phyloP scores from a whole-genome alignment of 306 rosid species.

The Prunus kanzakura region DNA sequence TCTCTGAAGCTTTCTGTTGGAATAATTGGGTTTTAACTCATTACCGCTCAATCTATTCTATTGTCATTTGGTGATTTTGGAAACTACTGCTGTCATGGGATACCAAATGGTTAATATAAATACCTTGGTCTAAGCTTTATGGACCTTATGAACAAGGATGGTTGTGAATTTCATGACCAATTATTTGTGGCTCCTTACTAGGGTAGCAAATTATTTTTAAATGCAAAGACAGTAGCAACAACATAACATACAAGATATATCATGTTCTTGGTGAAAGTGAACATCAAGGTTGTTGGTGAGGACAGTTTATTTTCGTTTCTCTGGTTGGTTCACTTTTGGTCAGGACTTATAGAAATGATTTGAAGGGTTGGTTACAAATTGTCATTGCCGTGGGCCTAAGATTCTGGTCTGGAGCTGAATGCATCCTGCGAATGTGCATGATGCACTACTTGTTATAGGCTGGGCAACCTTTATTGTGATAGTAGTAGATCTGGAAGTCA shows the following conservation, averaged over 20 bases:
- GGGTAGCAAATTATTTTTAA: background rate
- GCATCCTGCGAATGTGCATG: background rate
- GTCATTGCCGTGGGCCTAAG: background rate
- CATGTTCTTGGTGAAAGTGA: background rate
- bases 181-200: background rate
- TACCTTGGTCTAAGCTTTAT: background rate
- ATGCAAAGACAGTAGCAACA: background rate
- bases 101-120: background rate
- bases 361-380: background rate
- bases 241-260: background rate
- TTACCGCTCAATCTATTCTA: too few species aligned
- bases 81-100: background rate
- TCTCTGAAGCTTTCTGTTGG: background rate
- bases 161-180: background rate
- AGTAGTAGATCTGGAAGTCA: background rate
- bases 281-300: background rate
- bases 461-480: background rate
- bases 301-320: background rate
- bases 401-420: constrained; percentile 3
- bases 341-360: background rate
- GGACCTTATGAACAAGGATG: background rate
- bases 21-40: background rate
- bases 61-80: background rate
- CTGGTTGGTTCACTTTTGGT: background rate
- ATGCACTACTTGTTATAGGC: background rate